Percentiles rank a stretch among this genome's conserved stretches.
These are phyloP conservation scores for Rhamnella rubrinervis DNA, from an alignment of 331 rosid species.

Conservation along the genomic window DNA sequence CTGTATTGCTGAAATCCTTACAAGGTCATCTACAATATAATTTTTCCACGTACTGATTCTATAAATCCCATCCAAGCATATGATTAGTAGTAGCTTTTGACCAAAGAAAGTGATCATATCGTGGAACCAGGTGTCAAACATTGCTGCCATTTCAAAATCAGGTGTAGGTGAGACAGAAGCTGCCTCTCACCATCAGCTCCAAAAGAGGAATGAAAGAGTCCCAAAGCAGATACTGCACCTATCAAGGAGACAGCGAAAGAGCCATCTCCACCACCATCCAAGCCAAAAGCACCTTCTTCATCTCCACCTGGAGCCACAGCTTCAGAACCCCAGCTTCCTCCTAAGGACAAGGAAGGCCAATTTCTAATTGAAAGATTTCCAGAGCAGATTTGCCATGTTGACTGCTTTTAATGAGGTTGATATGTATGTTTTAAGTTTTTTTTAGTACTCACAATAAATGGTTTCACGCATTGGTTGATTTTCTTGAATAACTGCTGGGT, in stretches of 20 bases:
- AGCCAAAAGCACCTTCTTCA: constrained; percentile 33
- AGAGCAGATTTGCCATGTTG: constrained; percentile 62
- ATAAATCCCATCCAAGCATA: constrained; percentile 4
- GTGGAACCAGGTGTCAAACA: constrained; percentile 57
- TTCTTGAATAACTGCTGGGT: neutral
- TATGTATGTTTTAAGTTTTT: constrained; percentile 34
- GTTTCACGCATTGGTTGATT: neutral
- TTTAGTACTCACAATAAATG: neutral
- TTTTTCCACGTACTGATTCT: constrained; percentile 7
- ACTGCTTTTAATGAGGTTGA: constrained; percentile 71
- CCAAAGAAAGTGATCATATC: constrained; percentile 51
- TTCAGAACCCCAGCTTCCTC: constrained; percentile 60
- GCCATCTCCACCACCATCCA: constrained; percentile 29
- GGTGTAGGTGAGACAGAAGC: constrained; percentile 47
- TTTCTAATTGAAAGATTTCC: constrained; percentile 51
- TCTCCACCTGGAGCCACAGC: constrained; percentile 30
- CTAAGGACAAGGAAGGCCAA: constrained; percentile 58
- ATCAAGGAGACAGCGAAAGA: constrained; percentile 26
- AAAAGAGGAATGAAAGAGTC: constrained; percentile 28
- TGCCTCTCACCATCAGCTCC: constrained; percentile 41
- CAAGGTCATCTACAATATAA: neutral
- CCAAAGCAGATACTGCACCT: constrained; percentile 34
- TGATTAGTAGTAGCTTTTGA: constrained; percentile 40
- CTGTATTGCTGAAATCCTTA: neutral
- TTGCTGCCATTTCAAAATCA: constrained; percentile 58